phyloP scores from a whole-genome alignment of 345 rosid genomes.

The Lepidium didymum region DNA sequence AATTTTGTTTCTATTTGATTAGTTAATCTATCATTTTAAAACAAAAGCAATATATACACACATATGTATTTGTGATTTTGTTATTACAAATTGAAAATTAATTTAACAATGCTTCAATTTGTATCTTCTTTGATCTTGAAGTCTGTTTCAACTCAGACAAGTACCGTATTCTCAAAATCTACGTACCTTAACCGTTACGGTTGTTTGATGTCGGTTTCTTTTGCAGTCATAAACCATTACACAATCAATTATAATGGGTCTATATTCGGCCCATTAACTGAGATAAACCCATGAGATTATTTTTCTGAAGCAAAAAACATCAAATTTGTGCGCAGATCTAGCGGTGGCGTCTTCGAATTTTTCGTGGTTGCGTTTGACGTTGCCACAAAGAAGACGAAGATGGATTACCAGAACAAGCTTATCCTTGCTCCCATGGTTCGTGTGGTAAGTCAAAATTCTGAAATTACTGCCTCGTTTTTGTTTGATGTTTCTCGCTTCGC shows the following conservation, averaged over 20 bases:
- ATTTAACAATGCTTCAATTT: too few species aligned
- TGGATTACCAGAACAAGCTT: conserved; percentile 80
- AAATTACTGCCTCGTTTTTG: not conserved
- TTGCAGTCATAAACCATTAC: not conserved
- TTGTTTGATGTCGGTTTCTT: not conserved
- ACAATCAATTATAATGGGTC: not conserved
- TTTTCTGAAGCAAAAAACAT: not conserved
- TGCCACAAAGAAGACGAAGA: conserved; percentile 30
- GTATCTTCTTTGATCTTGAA: too few species aligned
- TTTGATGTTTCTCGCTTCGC: not conserved
- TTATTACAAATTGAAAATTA: too few species aligned
- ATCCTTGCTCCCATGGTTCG: conserved; percentile 99
- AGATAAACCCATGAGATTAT: not conserved
- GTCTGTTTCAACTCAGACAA: too few species aligned
- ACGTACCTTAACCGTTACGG: too few species aligned
- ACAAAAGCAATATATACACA: too few species aligned
- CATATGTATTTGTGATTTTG: too few species aligned
- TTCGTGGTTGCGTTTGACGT: conserved; percentile 21
- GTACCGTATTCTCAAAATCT: too few species aligned
- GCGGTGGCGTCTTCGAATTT: not conserved
- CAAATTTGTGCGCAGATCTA: conserved; percentile 8
- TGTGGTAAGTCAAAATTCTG: conserved; percentile 47
- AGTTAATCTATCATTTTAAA: not conserved
- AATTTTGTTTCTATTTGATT: not conserved
- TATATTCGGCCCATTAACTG: not conserved